A percentile compares a stretch with the other conserved stretches of the same genome.
phyloP scores from a whole-genome alignment of 2,329 filamentous ascomycete species.

The Aspergillus thermomutatus region DNA sequence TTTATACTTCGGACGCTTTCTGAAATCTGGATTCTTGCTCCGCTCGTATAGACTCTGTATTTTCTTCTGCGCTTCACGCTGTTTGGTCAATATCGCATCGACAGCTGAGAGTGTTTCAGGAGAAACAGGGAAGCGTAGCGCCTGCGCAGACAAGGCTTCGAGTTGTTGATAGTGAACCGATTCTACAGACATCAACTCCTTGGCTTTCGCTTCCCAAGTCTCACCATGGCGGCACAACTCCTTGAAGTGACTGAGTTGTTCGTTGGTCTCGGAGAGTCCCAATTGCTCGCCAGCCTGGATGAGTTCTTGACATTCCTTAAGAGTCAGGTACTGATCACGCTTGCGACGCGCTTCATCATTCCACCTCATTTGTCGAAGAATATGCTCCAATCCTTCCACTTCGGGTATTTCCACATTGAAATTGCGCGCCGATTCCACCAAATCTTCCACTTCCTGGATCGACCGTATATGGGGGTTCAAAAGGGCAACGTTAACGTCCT shows the following conservation, averaged over 20 bases:
- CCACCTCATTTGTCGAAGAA: conserved; percentile 86
- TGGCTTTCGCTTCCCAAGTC: conserved; percentile 88
- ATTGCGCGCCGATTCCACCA: conserved; percentile 82
- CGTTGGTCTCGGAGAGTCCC: conserved; percentile 74
- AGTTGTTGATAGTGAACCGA: conserved; percentile 91
- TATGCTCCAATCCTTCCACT: conserved; percentile 73
- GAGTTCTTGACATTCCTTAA: conserved; percentile 75
- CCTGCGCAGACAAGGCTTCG: conserved; percentile 84
- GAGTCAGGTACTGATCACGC: conserved; percentile 64
- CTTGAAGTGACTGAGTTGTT: conserved; percentile 71
- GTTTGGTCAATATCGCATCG: conserved; percentile 90
- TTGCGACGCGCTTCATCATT: conserved; percentile 70
- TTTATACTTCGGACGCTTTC: conserved; percentile 76
- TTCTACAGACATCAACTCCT: conserved; percentile 88
- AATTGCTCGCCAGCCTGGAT: conserved; percentile 75
- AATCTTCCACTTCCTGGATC: conserved; percentile 75
- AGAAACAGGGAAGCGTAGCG: conserved; percentile 74
- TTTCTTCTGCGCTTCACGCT: conserved; percentile 86
- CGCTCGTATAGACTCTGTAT: conserved; percentile 78
- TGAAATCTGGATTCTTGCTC: conserved; percentile 70
- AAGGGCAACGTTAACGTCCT: conserved; percentile 68
- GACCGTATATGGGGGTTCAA: conserved; percentile 62
- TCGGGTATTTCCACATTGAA: conserved; percentile 93
- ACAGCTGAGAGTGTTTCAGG: conserved; percentile 75
- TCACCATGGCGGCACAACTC: conserved; percentile 74